Evolutionary conservation across 2,329 filamentous ascomycete species (phyloP).

Genomic region (Ophiocordyceps sinensis): DNA sequence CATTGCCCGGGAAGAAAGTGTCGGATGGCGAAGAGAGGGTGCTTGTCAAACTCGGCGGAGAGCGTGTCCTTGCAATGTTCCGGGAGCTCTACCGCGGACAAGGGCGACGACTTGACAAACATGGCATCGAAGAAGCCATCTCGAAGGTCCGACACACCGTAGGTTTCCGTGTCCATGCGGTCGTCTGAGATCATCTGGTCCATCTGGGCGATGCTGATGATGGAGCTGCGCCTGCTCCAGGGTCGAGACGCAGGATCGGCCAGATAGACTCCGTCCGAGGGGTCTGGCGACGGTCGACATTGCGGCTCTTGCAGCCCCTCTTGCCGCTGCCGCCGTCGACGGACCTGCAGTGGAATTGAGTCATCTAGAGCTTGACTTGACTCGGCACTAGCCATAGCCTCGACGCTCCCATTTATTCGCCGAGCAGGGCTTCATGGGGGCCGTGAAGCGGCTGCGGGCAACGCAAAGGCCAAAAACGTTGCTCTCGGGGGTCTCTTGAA

Average conservation of each 20-base stretch:
- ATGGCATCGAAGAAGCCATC: constrained; percentile 33
- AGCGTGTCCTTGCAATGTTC: constrained; percentile 28
- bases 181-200: constrained; percentile 18
- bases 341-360: not conserved
- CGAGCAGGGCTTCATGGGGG: not conserved
- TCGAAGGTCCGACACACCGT: constrained; percentile 27
- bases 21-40: constrained; percentile 29
- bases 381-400: not conserved
- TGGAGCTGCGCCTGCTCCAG: constrained; percentile 10
- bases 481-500: no score
- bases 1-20: constrained; percentile 33
- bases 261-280: not conserved
- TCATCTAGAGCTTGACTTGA: not conserved
- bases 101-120: constrained; percentile 27
- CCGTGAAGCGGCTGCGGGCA: not conserved
- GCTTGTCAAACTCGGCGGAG: constrained; percentile 29
- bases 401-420: not conserved
- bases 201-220: constrained; percentile 17
- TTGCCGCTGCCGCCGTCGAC: not conserved
- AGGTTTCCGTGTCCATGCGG: constrained; percentile 22
- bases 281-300: not conserved
- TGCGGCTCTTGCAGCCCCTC: not conserved
- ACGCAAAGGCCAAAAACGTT: no score
- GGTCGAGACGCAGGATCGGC: constrained; percentile 2
- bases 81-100: constrained; percentile 23